phyloP scores from a whole-genome alignment of 2,329 filamentous ascomycete genomes.

The Myotisia sp. region DNA sequence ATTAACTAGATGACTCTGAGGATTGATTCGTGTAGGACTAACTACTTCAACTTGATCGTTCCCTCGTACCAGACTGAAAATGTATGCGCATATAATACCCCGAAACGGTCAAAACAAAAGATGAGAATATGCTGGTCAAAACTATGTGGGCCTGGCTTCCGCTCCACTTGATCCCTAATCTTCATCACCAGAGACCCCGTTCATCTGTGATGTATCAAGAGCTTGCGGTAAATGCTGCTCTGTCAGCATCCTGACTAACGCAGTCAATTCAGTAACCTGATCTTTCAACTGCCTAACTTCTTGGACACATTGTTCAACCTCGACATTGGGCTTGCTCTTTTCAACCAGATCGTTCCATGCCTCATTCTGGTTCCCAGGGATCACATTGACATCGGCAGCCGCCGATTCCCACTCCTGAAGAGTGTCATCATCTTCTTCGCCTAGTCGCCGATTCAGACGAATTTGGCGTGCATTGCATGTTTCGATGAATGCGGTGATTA shows the following conservation, averaged over 20 bases:
- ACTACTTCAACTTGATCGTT: too few species aligned
- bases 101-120: too few species aligned
- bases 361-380: conserved; percentile 55
- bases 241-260: conserved; percentile 46
- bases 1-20: too few species aligned
- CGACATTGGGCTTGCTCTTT: conserved; percentile 64
- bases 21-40: too few species aligned
- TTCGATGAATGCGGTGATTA: conserved; percentile 63
- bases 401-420: conserved; percentile 90
- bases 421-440: conserved; percentile 79
- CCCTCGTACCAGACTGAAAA: too few species aligned
- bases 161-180: too few species aligned
- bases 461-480: conserved; percentile 52
- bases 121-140: too few species aligned
- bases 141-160: too few species aligned
- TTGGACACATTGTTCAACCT: conserved; percentile 59
- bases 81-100: too few species aligned
- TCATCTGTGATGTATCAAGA: too few species aligned
- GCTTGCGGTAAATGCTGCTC: too few species aligned
- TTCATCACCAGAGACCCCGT: too few species aligned
- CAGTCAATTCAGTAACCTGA: conserved; percentile 48
- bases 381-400: conserved; percentile 29
- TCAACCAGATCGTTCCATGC: conserved; percentile 70
- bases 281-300: conserved; percentile 39
- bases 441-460: conserved; percentile 56